phyloP scores from a whole-genome alignment of 2,329 filamentous ascomycete genomes.

The Beauveria australis region DNA sequence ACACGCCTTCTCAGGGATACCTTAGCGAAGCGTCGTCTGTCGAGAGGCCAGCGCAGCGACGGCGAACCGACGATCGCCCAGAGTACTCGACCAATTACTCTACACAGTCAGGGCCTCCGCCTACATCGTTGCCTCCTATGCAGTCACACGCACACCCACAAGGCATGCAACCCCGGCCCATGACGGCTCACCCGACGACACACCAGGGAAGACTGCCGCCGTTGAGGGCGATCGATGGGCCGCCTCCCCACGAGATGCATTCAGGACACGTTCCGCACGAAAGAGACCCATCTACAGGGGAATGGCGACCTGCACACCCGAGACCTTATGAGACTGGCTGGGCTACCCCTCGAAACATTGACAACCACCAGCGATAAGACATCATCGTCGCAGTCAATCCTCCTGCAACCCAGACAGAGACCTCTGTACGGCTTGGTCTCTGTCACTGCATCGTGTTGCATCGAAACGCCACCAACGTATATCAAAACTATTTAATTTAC shows the following conservation, averaged over 20 bases:
- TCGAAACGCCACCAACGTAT: neutral
- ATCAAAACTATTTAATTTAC: conserved; percentile 5
- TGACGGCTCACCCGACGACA: conserved; percentile 26
- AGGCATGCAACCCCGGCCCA: conserved; percentile 28
- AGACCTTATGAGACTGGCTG: conserved; percentile 27
- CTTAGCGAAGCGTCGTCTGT: conserved; percentile 34
- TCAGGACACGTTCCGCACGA: conserved; percentile 23
- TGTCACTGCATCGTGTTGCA: neutral
- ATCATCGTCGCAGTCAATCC: too few species aligned
- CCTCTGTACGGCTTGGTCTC: neutral
- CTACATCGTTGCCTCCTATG: conserved; percentile 33
- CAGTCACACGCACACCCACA: conserved; percentile 26
- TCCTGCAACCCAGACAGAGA: neutral
- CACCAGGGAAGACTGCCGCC: conserved; percentile 39
- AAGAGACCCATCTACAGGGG: conserved; percentile 27
- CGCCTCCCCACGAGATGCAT: conserved; percentile 16
- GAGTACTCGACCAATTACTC: conserved; percentile 34
- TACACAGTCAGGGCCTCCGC: conserved; percentile 25
- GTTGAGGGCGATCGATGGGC: conserved; percentile 36
- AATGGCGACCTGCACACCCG: conserved; percentile 27
- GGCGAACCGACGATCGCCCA: conserved; percentile 39
- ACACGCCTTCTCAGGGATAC: conserved; percentile 25
- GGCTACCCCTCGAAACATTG: conserved; percentile 21
- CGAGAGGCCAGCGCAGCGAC: conserved; percentile 38
- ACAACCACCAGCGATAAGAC: neutral